These are phyloP conservation scores for Candida nemodendra DNA, from an alignment of 805 yeast species.

Conservation along the genomic window DNA sequence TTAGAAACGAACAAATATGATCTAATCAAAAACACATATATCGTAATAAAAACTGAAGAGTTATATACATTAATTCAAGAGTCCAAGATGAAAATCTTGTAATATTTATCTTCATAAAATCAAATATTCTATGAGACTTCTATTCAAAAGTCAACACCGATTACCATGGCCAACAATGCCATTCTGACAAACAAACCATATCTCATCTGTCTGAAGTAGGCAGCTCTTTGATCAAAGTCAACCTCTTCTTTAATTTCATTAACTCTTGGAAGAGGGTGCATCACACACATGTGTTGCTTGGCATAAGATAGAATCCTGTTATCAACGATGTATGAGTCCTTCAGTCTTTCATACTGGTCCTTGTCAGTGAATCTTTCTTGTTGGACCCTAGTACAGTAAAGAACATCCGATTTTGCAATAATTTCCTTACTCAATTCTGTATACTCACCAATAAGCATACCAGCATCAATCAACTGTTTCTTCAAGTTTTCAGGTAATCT, in stretches of 20 bases:
- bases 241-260: slow-evolving; percentile 97
- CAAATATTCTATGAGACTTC: too few species aligned
- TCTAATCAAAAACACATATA: background rate
- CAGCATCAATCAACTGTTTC: slow-evolving; percentile 60
- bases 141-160: slow-evolving; percentile 79
- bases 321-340: slow-evolving; percentile 90
- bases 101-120: too few species aligned
- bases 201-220: slow-evolving; percentile 99
- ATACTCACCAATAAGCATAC: slow-evolving; percentile 72
- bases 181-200: slow-evolving; percentile 97
- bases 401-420: slow-evolving; percentile 86
- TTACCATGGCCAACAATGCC: slow-evolving; percentile 97
- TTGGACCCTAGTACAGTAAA: slow-evolving; percentile 97
- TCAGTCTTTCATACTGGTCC: slow-evolving; percentile 79
- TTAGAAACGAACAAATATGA: too few species aligned
- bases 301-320: slow-evolving; percentile 88
- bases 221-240: slow-evolving; percentile 98
- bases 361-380: slow-evolving; percentile 86
- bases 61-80: too few species aligned
- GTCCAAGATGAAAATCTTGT: too few species aligned
- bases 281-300: slow-evolving; percentile 96
- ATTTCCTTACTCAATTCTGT: slow-evolving; percentile 79
- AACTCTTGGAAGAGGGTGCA: slow-evolving; percentile 99
- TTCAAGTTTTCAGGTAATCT: slow-evolving; percentile 75
- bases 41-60: background rate